Evolutionary conservation across 352 stramenopile genomes (phyloP), one percentile per base, ranked within the genome.

Genomic region (Pythium angustatum): DNA sequence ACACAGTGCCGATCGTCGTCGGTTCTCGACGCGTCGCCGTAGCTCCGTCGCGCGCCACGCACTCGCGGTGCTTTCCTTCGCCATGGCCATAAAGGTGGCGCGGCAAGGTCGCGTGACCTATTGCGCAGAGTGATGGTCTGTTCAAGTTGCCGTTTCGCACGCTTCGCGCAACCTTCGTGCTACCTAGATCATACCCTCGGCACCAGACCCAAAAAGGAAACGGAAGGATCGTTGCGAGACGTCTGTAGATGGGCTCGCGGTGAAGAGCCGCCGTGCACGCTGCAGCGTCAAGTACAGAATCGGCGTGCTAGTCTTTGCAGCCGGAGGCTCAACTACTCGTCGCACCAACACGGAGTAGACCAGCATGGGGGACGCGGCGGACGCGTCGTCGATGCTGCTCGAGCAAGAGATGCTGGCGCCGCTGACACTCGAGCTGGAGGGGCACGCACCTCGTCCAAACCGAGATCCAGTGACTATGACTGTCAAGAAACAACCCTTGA

Each of bases 11-110:
- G 33, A 24, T 21, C 58, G 55, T 12, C 61, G 49, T 21, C 62
- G 47, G 36, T 91, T 91, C 21, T 71, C 76, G 19, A 81, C 64
- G 15, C 78, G 81, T 6, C 77, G 65, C 27, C 68, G 66, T 40
- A 89, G 68, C 66, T 91, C 79, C 3, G 54, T 70, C 28, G 79
- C 79, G n/a, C 78, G 78, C 58, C 70, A 74, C 22, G 56, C 68
- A 17, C 53, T 28, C 49, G 50, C 21, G 21, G 53, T 19, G 22
- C 27, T 45, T 19, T 52, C 5, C 27, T 34, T 45, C 38, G 15
- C 36, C 36, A 43, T 43, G 36, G 15, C 36, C 38, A 44, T 19
- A 22, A 45, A 9, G 40, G 8, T 47, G 15, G 40, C 17, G 40
- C 17, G 17, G 40, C 36, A 43, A 43, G n/a, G 11, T n/a, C n/a